Evolutionary conservation across 192 early-diverging fungal species (phyloP).

Genomic region (Haplosporangium gracile): DNA sequence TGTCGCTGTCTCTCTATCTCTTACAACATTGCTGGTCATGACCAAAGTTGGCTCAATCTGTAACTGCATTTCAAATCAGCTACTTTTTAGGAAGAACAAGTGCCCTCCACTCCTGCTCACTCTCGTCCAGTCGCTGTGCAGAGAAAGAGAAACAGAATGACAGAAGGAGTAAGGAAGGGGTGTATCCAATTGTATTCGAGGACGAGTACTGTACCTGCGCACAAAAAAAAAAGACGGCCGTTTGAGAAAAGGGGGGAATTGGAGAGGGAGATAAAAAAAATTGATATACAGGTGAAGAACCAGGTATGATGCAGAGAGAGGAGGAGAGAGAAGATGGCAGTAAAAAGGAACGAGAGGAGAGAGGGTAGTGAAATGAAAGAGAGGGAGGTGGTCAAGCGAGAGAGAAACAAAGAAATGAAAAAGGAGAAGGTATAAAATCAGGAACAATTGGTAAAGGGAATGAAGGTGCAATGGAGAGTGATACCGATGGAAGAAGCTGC

Average conservation of each 20-base stretch:
- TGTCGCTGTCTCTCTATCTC: background rate
- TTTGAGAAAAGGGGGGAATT: background rate
- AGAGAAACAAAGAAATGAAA: background rate
- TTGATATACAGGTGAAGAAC: background rate
- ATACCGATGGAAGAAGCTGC: background rate
- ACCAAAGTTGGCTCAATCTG: background rate
- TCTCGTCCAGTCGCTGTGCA: too few relatives aligned
- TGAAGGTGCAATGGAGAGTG: background rate
- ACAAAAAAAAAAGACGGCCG: too few relatives aligned
- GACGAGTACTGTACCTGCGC: too few relatives aligned
- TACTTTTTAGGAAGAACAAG: constrained; percentile 6
- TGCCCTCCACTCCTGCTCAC: background rate
- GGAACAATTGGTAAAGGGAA: background rate
- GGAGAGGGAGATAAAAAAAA: too few relatives aligned
- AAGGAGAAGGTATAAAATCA: background rate
- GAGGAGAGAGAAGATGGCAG: background rate
- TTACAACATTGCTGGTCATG: background rate
- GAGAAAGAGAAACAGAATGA: background rate
- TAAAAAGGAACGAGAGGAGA: background rate
- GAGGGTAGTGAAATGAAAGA: background rate
- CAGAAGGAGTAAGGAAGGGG: background rate
- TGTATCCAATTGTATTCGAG: too few relatives aligned
- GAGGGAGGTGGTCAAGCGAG: background rate
- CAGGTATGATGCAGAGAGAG: background rate
- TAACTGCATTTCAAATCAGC: background rate